Base-by-base conservation (phyloP, 768 basidiomycete species). In the Auriscalpium orientale region DNA sequence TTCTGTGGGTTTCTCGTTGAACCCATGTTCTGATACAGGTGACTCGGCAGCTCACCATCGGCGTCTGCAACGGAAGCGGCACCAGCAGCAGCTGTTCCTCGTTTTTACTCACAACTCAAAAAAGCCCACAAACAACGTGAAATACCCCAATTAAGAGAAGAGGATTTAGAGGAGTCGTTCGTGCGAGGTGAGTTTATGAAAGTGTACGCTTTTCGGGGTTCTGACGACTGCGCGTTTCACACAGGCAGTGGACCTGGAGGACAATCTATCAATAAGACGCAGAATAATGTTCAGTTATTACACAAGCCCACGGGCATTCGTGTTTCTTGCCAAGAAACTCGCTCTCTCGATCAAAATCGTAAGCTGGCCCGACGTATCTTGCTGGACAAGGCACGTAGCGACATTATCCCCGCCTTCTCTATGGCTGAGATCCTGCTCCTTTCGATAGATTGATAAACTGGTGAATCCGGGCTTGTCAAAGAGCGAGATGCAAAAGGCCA, bases 201-300 rank as follows among this genome's bases (percentile, higher is more conserved):
- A 20, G 11, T 48, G 33, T 49, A 48, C 38, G 37, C 13, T 35
- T 53, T 46, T n/a, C n/a, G 51, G 20, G 22, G 53, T 56, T 52
- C 53, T 58, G 38, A 57, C 57, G 36, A 55, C 21, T 34, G 38
- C n/a, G 47, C 50, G 16, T 49, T 1, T 46, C 21, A 2, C 49
- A 28, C 65, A 93, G 91, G 91, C 46, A 85, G 89, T 66, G 94
- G 92, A 16, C 92, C 93, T 58, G 94, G 94, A 33, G 94, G 94
- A n/a, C 94, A 98, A 76, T 93, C 91, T 28, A 85, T 95, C 67
- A 95, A 98, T 76, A 98, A 97, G 74, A 92, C 91, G 57, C 81
- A 87, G 75, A 85, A 94, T 70, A 89, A 91, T 66, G 93, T 95
- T 28, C 91, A 93, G 66, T 76, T 98, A 33, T 72, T 91, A 43